Percentiles rank a stretch among this genome's conserved stretches.
These are phyloP conservation scores for Aureobasidium sp. DNA, from an alignment of 2,329 filamentous ascomycete species.

Conservation along the genomic window DNA sequence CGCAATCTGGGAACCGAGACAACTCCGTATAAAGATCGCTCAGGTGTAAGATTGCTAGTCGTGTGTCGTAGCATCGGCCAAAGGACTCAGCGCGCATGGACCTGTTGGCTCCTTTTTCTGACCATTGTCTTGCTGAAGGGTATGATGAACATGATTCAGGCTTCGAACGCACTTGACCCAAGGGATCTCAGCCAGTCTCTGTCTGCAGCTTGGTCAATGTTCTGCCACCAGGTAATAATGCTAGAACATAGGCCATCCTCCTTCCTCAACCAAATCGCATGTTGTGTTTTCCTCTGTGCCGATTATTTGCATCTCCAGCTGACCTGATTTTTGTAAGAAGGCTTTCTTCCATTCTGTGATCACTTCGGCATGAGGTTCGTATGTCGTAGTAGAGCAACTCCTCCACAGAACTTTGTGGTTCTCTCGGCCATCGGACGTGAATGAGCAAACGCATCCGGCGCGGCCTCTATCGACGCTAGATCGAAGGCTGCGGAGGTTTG, in stretches of 20 bases:
- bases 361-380: neutral
- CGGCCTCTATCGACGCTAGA: neutral
- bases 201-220: too few species aligned
- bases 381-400: neutral
- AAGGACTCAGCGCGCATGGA: too few species aligned
- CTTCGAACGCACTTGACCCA: too few species aligned
- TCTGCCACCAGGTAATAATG: too few species aligned
- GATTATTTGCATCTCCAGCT: neutral
- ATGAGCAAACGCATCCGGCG: neutral
- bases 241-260: neutral
- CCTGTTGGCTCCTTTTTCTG: too few species aligned
- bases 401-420: neutral
- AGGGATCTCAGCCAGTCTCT: too few species aligned
- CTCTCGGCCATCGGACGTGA: neutral
- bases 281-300: neutral
- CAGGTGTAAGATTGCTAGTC: too few species aligned
- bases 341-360: neutral
- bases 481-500: neutral
- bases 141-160: too few species aligned
- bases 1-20: too few species aligned
- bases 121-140: too few species aligned
- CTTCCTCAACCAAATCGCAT: neutral
- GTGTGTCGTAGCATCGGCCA: too few species aligned
- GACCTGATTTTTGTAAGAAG: neutral
- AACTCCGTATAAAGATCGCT: too few species aligned